These are phyloP conservation scores for Fabrea salina DNA, from an alignment of 169 alveolate genomes.

Conservation along the genomic window DNA sequence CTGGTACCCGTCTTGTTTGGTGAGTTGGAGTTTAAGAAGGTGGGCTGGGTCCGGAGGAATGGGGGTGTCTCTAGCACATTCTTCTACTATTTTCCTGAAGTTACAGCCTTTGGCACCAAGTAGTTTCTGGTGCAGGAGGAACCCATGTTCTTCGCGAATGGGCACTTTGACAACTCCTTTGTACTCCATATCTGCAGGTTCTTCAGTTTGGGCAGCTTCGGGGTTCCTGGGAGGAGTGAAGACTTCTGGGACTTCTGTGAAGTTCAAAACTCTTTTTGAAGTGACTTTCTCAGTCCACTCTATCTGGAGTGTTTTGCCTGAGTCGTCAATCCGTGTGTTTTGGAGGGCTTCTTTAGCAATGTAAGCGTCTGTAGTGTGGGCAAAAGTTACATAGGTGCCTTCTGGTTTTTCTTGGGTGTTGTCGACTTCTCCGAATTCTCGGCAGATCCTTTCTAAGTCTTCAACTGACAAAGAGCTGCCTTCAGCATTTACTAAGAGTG, in stretches of 20 bases:
- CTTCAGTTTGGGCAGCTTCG: background rate
- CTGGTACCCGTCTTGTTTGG: background rate
- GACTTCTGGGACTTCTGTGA: background rate
- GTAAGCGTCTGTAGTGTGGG: background rate
- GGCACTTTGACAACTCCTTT: background rate
- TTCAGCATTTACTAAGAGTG: background rate
- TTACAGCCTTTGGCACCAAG: slow-evolving; percentile 26
- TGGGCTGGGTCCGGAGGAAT: background rate
- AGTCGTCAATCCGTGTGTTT: background rate
- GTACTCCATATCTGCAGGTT: background rate
- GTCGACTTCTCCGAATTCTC: background rate
- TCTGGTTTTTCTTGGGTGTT: background rate
- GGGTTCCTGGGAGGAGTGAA: background rate
- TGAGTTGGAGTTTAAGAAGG: background rate
- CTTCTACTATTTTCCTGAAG: slow-evolving; percentile 13
- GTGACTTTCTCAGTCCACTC: background rate
- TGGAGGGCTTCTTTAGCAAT: background rate
- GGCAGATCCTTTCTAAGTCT: background rate
- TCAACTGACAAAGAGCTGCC: background rate
- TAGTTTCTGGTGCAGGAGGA: slow-evolving; percentile 1
- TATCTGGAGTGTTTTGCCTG: background rate
- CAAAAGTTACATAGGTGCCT: background rate
- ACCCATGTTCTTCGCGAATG: background rate
- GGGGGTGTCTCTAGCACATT: background rate
- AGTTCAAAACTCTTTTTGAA: background rate